Conservation (phyloP, 1,284 basidiomycete species). For the Austroboletus rostrupii region DNA sequence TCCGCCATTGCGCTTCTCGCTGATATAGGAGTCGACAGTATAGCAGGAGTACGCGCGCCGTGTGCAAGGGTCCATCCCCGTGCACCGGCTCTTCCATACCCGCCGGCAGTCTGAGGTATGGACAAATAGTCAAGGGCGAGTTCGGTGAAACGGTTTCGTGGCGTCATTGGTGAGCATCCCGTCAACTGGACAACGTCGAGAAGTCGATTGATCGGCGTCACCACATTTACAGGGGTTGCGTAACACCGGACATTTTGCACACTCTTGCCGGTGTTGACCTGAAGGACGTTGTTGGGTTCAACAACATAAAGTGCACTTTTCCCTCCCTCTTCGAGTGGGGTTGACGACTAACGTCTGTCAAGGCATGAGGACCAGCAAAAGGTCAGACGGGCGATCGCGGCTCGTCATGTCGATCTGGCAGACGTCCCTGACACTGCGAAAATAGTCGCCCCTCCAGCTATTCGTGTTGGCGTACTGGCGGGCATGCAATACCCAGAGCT, state of each 20-base stretch:
- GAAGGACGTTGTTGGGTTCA: slow-evolving; percentile 48
- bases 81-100: slow-evolving; percentile 55
- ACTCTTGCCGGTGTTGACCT: slow-evolving; percentile 44
- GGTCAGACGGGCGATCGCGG: slow-evolving; percentile 53
- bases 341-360: neutral
- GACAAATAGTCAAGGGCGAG: slow-evolving; percentile 40
- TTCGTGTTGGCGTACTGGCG: slow-evolving; percentile 4
- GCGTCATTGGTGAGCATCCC: slow-evolving; percentile 60
- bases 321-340: neutral
- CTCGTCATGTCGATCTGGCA: slow-evolving; percentile 47
- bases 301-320: slow-evolving; percentile 42
- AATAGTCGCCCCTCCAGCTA: slow-evolving; percentile 4
- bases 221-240: slow-evolving; percentile 55
- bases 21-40: slow-evolving; percentile 44
- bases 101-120: slow-evolving; percentile 60
- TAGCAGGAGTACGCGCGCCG: slow-evolving; percentile 62
- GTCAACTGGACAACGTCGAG: slow-evolving; percentile 8
- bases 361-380: slow-evolving; percentile 60
- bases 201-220: slow-evolving; percentile 10
- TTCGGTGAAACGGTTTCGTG: slow-evolving; percentile 65
- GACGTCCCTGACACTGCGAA: slow-evolving; percentile 49
- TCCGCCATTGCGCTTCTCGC: neutral
- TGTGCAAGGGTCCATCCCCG: slow-evolving; percentile 59
- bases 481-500: neutral
- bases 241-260: slow-evolving; percentile 53